Evolutionary conservation across 306 rosid genomes (phyloP), one percentile per base, ranked within the genome.

Genomic region (Dryas octopetala): DNA sequence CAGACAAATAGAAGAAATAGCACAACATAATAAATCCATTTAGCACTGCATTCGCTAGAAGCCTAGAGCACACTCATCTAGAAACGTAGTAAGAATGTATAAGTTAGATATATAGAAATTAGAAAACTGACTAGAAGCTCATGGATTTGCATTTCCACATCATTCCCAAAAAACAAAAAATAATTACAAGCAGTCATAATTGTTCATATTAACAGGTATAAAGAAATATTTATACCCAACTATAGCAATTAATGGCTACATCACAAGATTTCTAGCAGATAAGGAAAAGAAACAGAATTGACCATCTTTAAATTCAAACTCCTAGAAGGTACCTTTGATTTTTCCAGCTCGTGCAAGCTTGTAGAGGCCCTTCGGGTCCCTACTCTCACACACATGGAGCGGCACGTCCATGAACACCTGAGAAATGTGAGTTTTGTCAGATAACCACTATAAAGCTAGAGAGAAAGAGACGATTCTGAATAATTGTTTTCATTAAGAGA

Each of bases 311-410:
- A 23, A 70, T 26, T 15, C 32, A 77, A 73, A 65, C 32, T 44
- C 60, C 68, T 57, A 54, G 40, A 55, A 23, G 16, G 44, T 80
- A 95, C 99, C 96, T 90, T 81, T 88, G 75, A 95, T 92, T 89
- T 90, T 89, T 80, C 97, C 99, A 63, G 93, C 89, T n/a, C n/a
- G n/a, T 52, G 97, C 96, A 76, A 95, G 97, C 81, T 90, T 90
- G 88, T 95, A 95, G 57, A 95, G 93, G 17, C 99, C 99, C 85
- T 95, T 95, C 10, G 99, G 97, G 66, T 95, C 99, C 81, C 97
- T 84, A 62, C 85, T 78, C 87, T 95, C 99, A 74, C 99, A 95
- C 70, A 95, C 82, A 41, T 85, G 83, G 52, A 95, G 90, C 32
- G 99, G 99, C 84, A 84, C 91, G 2, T 95, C 97, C 77, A 95